Evolutionary conservation across 441 rosid genomes (phyloP).

Genomic region (Bocquillonia castaneifolia): DNA sequence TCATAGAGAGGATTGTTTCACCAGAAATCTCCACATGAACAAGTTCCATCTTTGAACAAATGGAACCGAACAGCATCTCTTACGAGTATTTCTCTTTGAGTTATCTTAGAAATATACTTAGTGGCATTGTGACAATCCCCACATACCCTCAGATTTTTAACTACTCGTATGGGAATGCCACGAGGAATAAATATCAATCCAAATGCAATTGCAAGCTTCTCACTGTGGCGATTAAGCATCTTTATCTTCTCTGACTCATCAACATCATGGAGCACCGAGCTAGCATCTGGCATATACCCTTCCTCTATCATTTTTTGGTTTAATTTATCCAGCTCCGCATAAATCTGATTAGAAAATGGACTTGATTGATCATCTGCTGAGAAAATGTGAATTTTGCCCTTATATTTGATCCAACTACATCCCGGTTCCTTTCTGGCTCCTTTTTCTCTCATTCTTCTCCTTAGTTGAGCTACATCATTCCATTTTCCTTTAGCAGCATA

Average conservation of each 20-base stretch:
- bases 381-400: slow-evolving; percentile 59
- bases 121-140: slow-evolving; percentile 86
- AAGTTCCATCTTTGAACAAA: slow-evolving; percentile 75
- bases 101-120: slow-evolving; percentile 75
- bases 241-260: slow-evolving; percentile 63
- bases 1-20: slow-evolving; percentile 29
- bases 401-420: slow-evolving; percentile 89
- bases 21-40: slow-evolving; percentile 98
- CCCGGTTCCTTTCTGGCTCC: slow-evolving; percentile 86
- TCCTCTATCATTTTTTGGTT: slow-evolving; percentile 50
- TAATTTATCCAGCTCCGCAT: slow-evolving; percentile 60
- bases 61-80: slow-evolving; percentile 89
- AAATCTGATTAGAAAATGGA: slow-evolving; percentile 62
- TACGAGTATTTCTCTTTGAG: slow-evolving; percentile 83
- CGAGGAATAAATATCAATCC: slow-evolving; percentile 69
- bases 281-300: slow-evolving; percentile 75
- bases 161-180: slow-evolving; percentile 61
- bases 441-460: slow-evolving; percentile 61
- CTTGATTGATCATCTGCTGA: slow-evolving; percentile 75
- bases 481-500: slow-evolving; percentile 70
- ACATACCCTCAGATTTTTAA: slow-evolving; percentile 83
- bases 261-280: slow-evolving; percentile 70
- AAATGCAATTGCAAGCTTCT: slow-evolving; percentile 88
- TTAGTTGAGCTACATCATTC: slow-evolving; percentile 62
- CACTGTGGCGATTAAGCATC: slow-evolving; percentile 88